phyloP scores from a whole-genome alignment of 1,284 basidiomycete species.

The Boletus nobilissimus region DNA sequence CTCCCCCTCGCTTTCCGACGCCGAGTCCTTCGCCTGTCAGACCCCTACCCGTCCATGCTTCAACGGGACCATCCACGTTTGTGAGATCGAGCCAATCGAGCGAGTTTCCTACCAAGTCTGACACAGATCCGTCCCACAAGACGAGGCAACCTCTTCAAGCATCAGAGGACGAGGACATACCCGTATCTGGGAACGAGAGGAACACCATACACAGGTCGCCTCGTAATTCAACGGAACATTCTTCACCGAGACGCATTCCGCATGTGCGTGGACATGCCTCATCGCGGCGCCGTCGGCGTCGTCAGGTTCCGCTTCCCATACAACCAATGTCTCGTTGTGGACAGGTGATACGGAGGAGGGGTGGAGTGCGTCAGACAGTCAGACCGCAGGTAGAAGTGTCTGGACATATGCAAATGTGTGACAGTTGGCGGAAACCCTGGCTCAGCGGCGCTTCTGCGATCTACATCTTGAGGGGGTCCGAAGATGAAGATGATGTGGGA shows the following conservation, averaged over 20 bases:
- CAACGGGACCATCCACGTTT: neutral
- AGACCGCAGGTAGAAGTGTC: neutral
- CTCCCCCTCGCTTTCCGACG: slow-evolving; percentile 39
- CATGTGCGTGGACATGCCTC: slow-evolving; percentile 2
- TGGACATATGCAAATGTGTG: neutral
- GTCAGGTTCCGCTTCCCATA: neutral
- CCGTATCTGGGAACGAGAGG: slow-evolving; percentile 19
- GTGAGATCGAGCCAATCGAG: neutral
- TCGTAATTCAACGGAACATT: slow-evolving; percentile 41
- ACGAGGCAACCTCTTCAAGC: slow-evolving; percentile 14
- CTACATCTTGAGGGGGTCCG: slow-evolving; percentile 48
- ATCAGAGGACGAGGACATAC: slow-evolving; percentile 21
- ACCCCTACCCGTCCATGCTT: neutral
- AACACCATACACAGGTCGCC: slow-evolving; percentile 39
- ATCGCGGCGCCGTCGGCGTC: slow-evolving; percentile 24
- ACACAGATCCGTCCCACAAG: neutral
- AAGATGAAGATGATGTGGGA: too few relatives aligned
- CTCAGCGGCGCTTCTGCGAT: slow-evolving; percentile 38
- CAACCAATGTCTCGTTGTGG: neutral
- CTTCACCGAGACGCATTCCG: slow-evolving; percentile 39
- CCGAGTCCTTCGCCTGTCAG: slow-evolving; percentile 32
- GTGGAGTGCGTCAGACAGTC: neutral
- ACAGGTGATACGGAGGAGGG: neutral
- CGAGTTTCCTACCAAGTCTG: slow-evolving; percentile 18
- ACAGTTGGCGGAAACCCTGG: slow-evolving; percentile 14